Percentiles rank a stretch among this genome's conserved stretches.
These are phyloP conservation scores for Leccinum subrobustum DNA, from an alignment of 1,284 basidiomycete species.

Conservation along the genomic window DNA sequence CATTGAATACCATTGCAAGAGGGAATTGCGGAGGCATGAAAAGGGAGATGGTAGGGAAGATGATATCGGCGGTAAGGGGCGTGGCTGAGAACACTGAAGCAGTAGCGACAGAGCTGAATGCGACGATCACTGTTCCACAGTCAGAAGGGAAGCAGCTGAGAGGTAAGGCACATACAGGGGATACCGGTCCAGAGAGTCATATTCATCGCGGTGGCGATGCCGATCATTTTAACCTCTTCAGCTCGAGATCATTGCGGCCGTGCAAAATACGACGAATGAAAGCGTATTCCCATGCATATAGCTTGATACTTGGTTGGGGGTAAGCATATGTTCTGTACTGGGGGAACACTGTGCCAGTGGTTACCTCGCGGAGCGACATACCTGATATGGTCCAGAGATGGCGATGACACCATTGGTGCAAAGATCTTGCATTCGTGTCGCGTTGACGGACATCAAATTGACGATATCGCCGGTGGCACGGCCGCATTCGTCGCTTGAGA, in stretches of 20 bases:
- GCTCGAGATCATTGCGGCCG: conserved; percentile 84
- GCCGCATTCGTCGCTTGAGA: conserved; percentile 81
- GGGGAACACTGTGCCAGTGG: not conserved
- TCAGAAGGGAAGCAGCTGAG: conserved; percentile 31
- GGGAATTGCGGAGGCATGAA: conserved; percentile 92
- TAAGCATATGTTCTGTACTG: not conserved
- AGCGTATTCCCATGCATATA: conserved; percentile 88
- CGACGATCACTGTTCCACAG: conserved; percentile 63
- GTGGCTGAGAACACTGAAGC: conserved; percentile 68
- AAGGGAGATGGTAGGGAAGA: conserved; percentile 92
- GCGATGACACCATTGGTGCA: conserved; percentile 77
- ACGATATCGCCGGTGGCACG: conserved; percentile 90
- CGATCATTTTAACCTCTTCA: conserved; percentile 81
- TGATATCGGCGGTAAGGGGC: conserved; percentile 86
- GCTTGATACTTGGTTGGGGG: conserved; percentile 55
- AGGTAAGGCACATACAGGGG: conserved; percentile 39
- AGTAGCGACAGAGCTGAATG: conserved; percentile 85
- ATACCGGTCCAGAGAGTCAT: conserved; percentile 67
- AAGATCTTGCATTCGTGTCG: conserved; percentile 84
- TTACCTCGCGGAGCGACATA: conserved; percentile 47
- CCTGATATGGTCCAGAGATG: conserved; percentile 71
- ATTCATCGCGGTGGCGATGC: conserved; percentile 65
- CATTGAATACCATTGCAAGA: conserved; percentile 67
- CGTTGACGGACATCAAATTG: conserved; percentile 89
- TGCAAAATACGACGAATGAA: conserved; percentile 76